Conservation (phyloP, 2,329 filamentous ascomycete species). For the Davidsoniella virescens region DNA sequence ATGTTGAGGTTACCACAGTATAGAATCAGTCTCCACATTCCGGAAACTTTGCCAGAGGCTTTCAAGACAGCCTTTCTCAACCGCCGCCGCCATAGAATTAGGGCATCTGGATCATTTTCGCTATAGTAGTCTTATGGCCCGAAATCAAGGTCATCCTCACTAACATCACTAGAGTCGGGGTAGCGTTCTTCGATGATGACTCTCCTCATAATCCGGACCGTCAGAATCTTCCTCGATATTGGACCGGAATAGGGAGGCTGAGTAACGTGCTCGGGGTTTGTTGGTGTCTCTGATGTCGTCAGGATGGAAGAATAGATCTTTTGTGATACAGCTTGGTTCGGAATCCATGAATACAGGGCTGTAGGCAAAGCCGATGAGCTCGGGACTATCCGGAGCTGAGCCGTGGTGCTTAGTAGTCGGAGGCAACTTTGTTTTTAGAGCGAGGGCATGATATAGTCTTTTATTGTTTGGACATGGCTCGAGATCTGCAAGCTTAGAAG, state of each 20-base stretch:
- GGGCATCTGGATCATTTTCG: background rate
- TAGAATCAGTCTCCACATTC: conserved; percentile 51
- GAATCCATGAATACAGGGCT: background rate
- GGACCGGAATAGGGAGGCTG: no score
- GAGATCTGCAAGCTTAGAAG: no score
- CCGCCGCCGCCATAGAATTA: conserved; percentile 4
- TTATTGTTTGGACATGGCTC: no score
- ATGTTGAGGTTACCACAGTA: conserved; percentile 57
- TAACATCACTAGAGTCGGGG: no score
- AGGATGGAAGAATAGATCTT: no score
- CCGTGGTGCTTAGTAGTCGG: background rate
- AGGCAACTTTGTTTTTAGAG: conserved; percentile 37
- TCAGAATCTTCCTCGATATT: background rate
- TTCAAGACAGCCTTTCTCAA: background rate
- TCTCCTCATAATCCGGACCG: no score
- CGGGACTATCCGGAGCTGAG: no score
- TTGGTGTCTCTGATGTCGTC: no score
- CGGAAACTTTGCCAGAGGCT: conserved; percentile 16
- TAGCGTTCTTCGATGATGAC: no score
- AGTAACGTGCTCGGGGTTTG: no score
- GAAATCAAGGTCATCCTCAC: no score
- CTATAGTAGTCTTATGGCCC: background rate
- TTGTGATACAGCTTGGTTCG: background rate
- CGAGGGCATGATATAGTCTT: conserved; percentile 25
- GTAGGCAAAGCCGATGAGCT: no score